Evolutionary conservation across 1,284 basidiomycete genomes (phyloP), one percentile per base, ranked within the genome.

Genomic region (Moesziomyces sp.): DNA sequence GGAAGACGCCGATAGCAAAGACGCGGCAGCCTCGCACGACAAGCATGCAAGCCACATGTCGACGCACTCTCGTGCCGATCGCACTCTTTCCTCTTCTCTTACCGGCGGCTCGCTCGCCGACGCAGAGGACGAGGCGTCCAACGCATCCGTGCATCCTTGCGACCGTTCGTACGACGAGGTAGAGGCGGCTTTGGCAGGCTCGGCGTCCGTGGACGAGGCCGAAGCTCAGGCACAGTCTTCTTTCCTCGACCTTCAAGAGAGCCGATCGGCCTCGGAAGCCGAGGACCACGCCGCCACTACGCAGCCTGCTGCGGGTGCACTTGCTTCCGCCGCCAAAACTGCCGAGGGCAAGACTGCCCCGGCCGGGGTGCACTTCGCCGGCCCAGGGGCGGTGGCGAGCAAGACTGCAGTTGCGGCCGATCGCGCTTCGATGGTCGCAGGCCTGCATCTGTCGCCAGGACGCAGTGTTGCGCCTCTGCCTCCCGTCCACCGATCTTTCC

Each of bases 401-500:
- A 26, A 44, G 46, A 7, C 44, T 24, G 21, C 19, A 3, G 24
- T 43, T 23, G 38, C 35, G 3, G 34, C n/a, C 5, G 23, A 43
- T 3, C 24, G 23, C 9, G 24, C 21, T 5, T 49, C 14, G 21
- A 40, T 26, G 19, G 52, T 35, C 9, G 4, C 47, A 7, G 49
- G 46, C 18, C 7, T 38, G 46, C 42, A 46, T 14, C 16, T 52
- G 14, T 59, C 60, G 23, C 55, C 61, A 24, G 48, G 52, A 26
- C 40, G 52, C 16, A 52, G 46, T 43, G 11, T 59, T 43, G 53
- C 52, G 24, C 46, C 56, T 46, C 38, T 52, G 24, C 68, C 71
- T 28, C 74, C 76, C 16, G 58, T 76, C 11, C 81, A 82, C 63
- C 69, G 70, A 26, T 83, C 77, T 0, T 78, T 78, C 71, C 50